phyloP scores from a whole-genome alignment of 768 basidiomycete genomes.

The Collybia nuda region DNA sequence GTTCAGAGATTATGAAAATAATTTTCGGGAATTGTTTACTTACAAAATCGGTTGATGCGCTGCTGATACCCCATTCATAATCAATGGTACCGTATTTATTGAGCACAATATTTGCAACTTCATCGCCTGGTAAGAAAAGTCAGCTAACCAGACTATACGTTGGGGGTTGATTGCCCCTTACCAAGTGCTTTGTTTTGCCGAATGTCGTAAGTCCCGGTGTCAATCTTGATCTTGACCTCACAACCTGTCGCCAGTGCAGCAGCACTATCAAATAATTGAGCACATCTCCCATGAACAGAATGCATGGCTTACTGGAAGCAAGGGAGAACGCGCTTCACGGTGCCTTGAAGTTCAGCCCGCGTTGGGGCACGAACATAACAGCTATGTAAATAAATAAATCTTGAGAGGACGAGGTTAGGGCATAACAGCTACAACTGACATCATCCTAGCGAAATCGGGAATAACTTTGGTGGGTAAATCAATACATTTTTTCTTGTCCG shows the following conservation, averaged over 20 bases:
- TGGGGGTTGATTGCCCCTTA: constrained; percentile 15
- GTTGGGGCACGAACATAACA: constrained; percentile 77
- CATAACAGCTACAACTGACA: constrained; percentile 36
- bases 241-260: constrained; percentile 21
- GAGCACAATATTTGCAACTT: constrained; percentile 60
- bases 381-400: constrained; percentile 24
- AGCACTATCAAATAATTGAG: constrained; percentile 11
- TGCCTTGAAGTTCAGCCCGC: constrained; percentile 55
- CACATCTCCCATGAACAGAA: neutral
- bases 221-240: constrained; percentile 12
- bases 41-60: constrained; percentile 84
- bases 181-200: constrained; percentile 41
- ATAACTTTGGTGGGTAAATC: constrained; percentile 51
- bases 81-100: constrained; percentile 64
- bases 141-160: neutral
- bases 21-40: constrained; percentile 22
- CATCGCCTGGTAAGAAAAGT: constrained; percentile 44
- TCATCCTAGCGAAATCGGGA: constrained; percentile 76
- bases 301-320: constrained; percentile 40
- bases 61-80: constrained; percentile 64
- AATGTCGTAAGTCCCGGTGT: constrained; percentile 16
- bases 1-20: neutral
- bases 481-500: neutral
- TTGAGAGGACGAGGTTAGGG: neutral
- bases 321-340: constrained; percentile 58